Evolutionary conservation across 2,329 filamentous ascomycete species (phyloP).

Genomic region (Alternaria brassicae): DNA sequence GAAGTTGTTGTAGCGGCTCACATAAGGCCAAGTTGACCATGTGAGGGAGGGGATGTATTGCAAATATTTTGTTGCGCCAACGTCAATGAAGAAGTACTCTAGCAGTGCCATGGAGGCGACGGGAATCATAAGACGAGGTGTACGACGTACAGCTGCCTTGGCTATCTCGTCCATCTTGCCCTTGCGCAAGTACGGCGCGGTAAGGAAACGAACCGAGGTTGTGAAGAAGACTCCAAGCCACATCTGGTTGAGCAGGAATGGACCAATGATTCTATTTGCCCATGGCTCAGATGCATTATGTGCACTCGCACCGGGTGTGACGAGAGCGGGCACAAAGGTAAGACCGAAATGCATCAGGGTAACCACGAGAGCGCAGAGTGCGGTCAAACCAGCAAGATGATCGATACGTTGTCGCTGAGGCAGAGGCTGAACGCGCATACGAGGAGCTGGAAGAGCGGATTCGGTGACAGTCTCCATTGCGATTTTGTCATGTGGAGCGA

Average conservation of each 20-base stretch:
- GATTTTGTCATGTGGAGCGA: constrained; percentile 30
- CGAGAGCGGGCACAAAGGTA: constrained; percentile 51
- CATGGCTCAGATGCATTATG: constrained; percentile 54
- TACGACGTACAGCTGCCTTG: constrained; percentile 54
- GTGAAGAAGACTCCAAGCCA: constrained; percentile 60
- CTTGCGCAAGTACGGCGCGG: constrained; percentile 52
- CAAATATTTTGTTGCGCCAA: constrained; percentile 53
- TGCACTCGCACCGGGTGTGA: constrained; percentile 45
- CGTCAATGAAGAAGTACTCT: constrained; percentile 58
- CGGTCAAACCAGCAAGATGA: constrained; percentile 57
- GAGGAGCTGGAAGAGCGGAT: constrained; percentile 39
- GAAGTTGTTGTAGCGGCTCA: constrained; percentile 50
- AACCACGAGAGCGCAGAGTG: constrained; percentile 54
- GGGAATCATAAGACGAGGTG: constrained; percentile 58
- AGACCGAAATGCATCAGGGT: constrained; percentile 56
- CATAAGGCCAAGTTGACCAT: constrained; percentile 59
- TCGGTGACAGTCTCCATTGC: constrained; percentile 41
- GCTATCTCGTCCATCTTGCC: constrained; percentile 55
- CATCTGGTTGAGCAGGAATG: constrained; percentile 56
- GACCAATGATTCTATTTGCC: constrained; percentile 52
- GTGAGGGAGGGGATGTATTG: constrained; percentile 56
- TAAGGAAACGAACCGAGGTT: constrained; percentile 57
- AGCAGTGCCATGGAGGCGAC: constrained; percentile 53
- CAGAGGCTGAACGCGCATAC: constrained; percentile 37
- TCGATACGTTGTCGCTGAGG: constrained; percentile 49